Conservation (phyloP, 306 rosid species). For the Dryas octopetala region DNA sequence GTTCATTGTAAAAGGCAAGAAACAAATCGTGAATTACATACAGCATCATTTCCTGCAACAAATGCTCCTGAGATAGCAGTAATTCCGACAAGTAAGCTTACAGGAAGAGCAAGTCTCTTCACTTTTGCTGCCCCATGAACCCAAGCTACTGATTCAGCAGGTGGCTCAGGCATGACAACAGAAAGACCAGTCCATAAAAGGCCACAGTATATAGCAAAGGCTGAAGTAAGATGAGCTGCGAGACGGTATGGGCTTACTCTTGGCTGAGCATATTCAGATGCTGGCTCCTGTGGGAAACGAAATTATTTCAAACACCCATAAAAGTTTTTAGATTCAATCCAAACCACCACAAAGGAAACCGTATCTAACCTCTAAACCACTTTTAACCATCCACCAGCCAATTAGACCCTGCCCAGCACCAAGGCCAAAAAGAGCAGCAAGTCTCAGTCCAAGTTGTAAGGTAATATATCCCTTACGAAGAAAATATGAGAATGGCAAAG, state of each 20-base stretch:
- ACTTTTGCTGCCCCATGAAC: constrained; percentile 89
- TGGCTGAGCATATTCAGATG: constrained; percentile 82
- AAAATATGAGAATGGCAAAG: no score
- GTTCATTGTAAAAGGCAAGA: constrained; percentile 17
- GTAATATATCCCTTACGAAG: no score
- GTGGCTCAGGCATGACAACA: constrained; percentile 94
- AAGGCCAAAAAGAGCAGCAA: no score
- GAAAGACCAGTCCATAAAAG: constrained; percentile 87
- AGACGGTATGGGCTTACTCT: constrained; percentile 97
- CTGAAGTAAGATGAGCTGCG: constrained; percentile 97
- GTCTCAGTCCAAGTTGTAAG: no score
- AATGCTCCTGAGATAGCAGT: constrained; percentile 93
- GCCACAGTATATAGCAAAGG: constrained; percentile 83
- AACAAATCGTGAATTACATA: constrained; percentile 37
- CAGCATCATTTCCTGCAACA: constrained; percentile 96
- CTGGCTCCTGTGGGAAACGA: constrained; percentile 63
- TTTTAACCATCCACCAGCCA: no score
- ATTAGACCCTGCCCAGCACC: no score
- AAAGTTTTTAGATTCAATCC: constrained; percentile 8
- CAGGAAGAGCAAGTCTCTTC: constrained; percentile 67
- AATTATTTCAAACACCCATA: constrained; percentile 18
- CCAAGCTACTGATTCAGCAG: constrained; percentile 73
- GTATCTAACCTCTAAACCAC: no score
- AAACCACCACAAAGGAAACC: constrained; percentile 20
- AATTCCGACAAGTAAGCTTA: constrained; percentile 72